Evolutionary conservation across 2,329 filamentous ascomycete genomes (phyloP).

Genomic region (Blastomyces percursus): DNA sequence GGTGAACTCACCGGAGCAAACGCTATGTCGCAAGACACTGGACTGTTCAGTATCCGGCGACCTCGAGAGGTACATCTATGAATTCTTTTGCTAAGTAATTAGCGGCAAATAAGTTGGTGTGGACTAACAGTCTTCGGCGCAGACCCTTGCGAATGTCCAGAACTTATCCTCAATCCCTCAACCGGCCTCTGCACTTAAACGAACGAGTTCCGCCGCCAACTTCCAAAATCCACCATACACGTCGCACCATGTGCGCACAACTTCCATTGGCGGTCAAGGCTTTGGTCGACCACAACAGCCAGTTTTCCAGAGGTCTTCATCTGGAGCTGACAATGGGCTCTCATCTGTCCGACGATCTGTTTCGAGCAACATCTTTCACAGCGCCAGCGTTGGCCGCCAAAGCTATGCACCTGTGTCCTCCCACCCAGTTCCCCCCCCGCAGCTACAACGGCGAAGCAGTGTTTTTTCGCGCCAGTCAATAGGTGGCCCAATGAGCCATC

Average conservation of each 20-base stretch:
- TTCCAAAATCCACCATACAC: conserved; percentile 53
- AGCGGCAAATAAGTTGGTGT: conserved; percentile 12
- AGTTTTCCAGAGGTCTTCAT: conserved; percentile 69
- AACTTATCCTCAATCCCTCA: conserved; percentile 79
- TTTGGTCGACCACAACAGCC: conserved; percentile 74
- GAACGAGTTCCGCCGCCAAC: conserved; percentile 66
- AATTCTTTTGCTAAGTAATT: neutral
- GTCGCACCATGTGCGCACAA: conserved; percentile 64
- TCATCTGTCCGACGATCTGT: conserved; percentile 75
- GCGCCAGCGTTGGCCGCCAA: conserved; percentile 53
- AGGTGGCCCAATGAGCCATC: conserved; percentile 58
- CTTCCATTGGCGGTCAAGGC: conserved; percentile 83
- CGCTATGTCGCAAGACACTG: conserved; percentile 75
- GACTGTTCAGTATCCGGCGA: conserved; percentile 82
- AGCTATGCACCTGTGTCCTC: conserved; percentile 53
- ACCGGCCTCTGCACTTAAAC: conserved; percentile 87
- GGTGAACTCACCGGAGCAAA: neutral
- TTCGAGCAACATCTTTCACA: conserved; percentile 54
- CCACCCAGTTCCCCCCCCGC: conserved; percentile 34
- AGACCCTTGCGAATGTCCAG: conserved; percentile 75
- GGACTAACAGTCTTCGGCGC: conserved; percentile 9
- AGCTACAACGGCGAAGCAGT: conserved; percentile 61
- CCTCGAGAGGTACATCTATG: conserved; percentile 61
- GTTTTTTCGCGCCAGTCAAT: conserved; percentile 65
- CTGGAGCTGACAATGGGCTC: conserved; percentile 60